Conservation (phyloP, 352 stramenopile species). For the Phytophthora quininea region DNA sequence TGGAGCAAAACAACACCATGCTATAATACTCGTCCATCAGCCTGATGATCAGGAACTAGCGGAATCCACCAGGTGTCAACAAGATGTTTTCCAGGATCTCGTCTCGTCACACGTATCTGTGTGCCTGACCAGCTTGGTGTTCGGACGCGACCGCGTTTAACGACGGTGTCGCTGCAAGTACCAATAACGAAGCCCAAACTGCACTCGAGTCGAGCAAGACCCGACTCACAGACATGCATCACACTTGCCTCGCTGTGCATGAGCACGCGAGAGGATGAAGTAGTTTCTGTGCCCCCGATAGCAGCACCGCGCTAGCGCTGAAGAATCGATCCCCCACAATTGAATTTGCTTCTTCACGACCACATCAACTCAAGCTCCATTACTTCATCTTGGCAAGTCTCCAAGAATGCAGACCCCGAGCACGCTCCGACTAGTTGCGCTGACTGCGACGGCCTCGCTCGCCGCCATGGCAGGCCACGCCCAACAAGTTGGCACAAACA, state of each 20-base stretch:
- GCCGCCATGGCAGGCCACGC: conserved; percentile 2
- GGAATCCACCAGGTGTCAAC: not conserved
- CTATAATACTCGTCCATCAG: too few species aligned
- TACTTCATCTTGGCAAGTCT: not conserved
- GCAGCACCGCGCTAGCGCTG: not conserved
- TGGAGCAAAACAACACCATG: too few species aligned
- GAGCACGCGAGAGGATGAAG: not conserved
- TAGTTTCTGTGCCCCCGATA: not conserved
- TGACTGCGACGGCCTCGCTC: not conserved
- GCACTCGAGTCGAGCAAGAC: too few species aligned
- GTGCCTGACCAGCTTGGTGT: not conserved
- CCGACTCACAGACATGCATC: too few species aligned
- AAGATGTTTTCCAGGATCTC: not conserved
- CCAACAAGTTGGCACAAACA: not conserved
- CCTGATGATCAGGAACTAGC: not conserved
- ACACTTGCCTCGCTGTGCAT: not conserved
- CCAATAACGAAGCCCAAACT: too few species aligned
- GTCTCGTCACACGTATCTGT: not conserved
- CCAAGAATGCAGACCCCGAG: conserved; percentile 5
- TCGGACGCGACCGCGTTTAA: not conserved
- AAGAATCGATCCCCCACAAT: not conserved
- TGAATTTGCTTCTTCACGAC: conserved; percentile 1
- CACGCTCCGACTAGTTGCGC: conserved; percentile 1
- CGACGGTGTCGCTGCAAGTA: too few species aligned
- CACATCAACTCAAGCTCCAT: not conserved